Conservation (phyloP, 2,329 filamentous ascomycete species). For the Sclerotinia subarctica region DNA sequence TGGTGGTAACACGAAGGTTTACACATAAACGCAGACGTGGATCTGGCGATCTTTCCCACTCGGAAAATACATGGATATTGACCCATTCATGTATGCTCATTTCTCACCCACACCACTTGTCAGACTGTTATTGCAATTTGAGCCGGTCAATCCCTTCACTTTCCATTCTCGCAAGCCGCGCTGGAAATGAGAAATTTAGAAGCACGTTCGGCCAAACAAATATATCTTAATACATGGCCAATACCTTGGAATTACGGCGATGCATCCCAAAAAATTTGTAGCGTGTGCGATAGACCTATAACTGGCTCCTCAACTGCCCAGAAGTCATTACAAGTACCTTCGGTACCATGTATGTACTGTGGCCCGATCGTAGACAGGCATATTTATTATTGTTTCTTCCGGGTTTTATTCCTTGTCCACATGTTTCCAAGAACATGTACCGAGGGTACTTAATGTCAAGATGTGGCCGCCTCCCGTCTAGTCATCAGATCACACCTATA, state of each 20-base stretch:
- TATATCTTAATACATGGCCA: slow-evolving; percentile 14
- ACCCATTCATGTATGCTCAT: slow-evolving; percentile 14
- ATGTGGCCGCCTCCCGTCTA: slow-evolving; percentile 24
- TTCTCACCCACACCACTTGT: slow-evolving; percentile 1
- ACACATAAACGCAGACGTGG: slow-evolving; percentile 18
- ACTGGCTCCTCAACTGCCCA: slow-evolving; percentile 40
- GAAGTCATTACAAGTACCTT: slow-evolving; percentile 39
- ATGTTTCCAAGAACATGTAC: slow-evolving; percentile 35
- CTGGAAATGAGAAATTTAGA: slow-evolving; percentile 20
- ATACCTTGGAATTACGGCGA: slow-evolving; percentile 8
- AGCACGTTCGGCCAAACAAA: slow-evolving; percentile 8
- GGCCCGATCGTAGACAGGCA: slow-evolving; percentile 38
- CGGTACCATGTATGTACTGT: slow-evolving; percentile 42
- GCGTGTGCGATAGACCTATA: slow-evolving; percentile 6
- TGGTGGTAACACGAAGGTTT: slow-evolving; percentile 11
- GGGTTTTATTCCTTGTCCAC: slow-evolving; percentile 30
- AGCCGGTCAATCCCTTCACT: slow-evolving; percentile 9
- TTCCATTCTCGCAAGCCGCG: slow-evolving; percentile 19
- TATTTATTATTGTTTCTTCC: slow-evolving; percentile 24
- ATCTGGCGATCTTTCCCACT: slow-evolving; percentile 18
- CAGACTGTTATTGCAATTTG: slow-evolving; percentile 5
- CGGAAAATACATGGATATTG: slow-evolving; percentile 13
- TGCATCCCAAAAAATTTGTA: neutral
- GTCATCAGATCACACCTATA: slow-evolving; percentile 34
- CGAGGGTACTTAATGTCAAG: slow-evolving; percentile 30